Base-by-base conservation (phyloP, 441 rosid species). In the Sinapis alba region DNA sequence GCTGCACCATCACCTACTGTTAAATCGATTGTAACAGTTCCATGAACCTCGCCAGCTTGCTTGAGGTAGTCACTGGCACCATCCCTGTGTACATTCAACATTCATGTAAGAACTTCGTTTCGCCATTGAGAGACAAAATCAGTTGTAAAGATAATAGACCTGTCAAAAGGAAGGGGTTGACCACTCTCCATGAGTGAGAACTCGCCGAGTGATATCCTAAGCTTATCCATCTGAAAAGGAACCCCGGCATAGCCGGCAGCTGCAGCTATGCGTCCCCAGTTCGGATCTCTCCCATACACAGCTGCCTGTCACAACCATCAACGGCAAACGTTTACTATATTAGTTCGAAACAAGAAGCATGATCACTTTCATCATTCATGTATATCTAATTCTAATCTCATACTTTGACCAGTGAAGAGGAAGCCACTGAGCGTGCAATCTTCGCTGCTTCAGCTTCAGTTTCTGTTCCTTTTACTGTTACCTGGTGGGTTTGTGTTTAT, bases 231-330 rank as follows among this genome's bases (percentile, higher is more conserved):
- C 63, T 79, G 23, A 75, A 96, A 96, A 61, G 88, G 65, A 79
- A 89, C 75, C 60, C 91, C 98, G 0, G 99, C 86, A 78, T 91
- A 90, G 64, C 97, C 98, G 20, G 93, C 97, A 80, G 99, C 99
- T 79, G 88, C 87, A 78, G 99, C 99, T 71, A 93, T 91, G 13
- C 97, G 90, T 47, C 99, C 98, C 99, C 97, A 91, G 69, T 96
- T 90, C 6, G 98, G 98, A 82, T 96, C 99, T 89, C 97, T 91
- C 6, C 97, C 97, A 53, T 91, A 96, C 2, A 93, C 89, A 6
- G 98, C 98, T 69, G 98, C 97, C 98, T 96, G 78, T 50, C 51
- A 79, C 67, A 80, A 26, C 57, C 47, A 68, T 26, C 41, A 43
- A 51, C 41, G 6, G 69, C 19, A 73, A 77, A 21, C 0, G 67